Evolutionary conservation across 768 basidiomycete genomes (phyloP), one percentile per base, ranked within the genome.

Genomic region (Leucogyrophana mollusca): DNA sequence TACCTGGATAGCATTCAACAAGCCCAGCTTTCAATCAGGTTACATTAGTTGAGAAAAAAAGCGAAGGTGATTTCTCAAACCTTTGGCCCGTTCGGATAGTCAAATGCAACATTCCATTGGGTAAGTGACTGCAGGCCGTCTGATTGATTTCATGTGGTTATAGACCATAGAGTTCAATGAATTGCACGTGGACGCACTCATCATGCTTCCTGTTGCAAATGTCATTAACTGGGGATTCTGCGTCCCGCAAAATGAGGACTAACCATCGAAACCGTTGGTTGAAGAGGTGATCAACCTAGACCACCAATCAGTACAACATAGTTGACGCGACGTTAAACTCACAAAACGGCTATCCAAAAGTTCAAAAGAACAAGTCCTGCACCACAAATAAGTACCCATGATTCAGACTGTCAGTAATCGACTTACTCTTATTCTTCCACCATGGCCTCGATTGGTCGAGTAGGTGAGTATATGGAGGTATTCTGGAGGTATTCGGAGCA

Each of bases 391-490:
- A 44, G 36, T 14, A 4, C 20, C 20, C 36, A 2, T 4, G 25
- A 11, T 7, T 30, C 27, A 30, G 13, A 30, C 27, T 30, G 27
- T 7, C 13, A 30, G 6, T 30, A 30, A 13, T 30, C 7, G 27
- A 53, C 67, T 25, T 55, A 79, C 83, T 70, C 65, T 64, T 74
- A 70, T 85, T 84, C 70, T 80, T 84, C 65, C 80, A 82, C 83
- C 83, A 85, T 56, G 79, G 71, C 53, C 66, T 76, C n/a, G 82
- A 30, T 6, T 30, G 81, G 62, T 84, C 77, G 47, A 83, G 47
- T 49, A 82, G 72, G 50, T 79, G 77, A 22, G 58, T 60, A 53
- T 74, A 79, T 34, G 68, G 74, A 38, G 68, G 68, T 30, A 10
- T 22, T 3, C 49, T 46, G 43, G 66, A 7, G 16, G 35, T 49